Conservation (phyloP, 495 filamentous ascomycete genomes). For the Letharia lupina region DNA sequence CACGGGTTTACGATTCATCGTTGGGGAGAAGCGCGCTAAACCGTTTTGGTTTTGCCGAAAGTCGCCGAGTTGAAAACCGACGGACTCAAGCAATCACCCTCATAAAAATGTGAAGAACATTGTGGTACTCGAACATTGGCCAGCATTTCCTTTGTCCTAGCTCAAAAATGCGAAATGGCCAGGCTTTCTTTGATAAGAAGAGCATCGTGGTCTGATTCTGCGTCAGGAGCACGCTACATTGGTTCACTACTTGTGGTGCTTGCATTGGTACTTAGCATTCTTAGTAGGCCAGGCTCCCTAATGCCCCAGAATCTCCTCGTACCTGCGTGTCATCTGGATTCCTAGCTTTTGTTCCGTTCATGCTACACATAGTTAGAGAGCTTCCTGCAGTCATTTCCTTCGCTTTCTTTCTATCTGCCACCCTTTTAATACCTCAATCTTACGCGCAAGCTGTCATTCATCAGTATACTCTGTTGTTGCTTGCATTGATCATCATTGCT, state of each 20-base stretch:
- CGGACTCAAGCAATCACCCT: not conserved
- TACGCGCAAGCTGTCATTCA: slow-evolving; percentile 29
- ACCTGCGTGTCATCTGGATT: not conserved
- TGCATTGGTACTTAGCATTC: not conserved
- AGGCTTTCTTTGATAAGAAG: not conserved
- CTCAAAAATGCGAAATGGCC: no score
- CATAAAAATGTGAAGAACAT: not conserved
- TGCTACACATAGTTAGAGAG: slow-evolving; percentile 31
- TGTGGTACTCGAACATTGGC: not conserved
- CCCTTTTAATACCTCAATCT: slow-evolving; percentile 25
- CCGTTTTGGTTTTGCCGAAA: not conserved
- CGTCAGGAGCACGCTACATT: not conserved
- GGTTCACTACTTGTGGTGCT: not conserved
- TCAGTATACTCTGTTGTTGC: slow-evolving; percentile 33
- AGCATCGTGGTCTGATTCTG: not conserved
- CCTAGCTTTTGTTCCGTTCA: slow-evolving; percentile 21
- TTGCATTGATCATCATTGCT: slow-evolving; percentile 29
- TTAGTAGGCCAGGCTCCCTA: not conserved
- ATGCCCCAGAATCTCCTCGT: not conserved
- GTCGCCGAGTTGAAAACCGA: not conserved
- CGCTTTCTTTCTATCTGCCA: slow-evolving; percentile 28
- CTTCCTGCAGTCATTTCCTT: slow-evolving; percentile 31
- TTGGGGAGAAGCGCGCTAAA: slow-evolving; percentile 6
- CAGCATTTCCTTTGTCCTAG: not conserved
- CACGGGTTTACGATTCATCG: not conserved